A percentile compares a stretch with the other conserved stretches of the same genome.
Evolutionary conservation across 345 rosid species (phyloP).

Genomic region (Citrus reticulata): DNA sequence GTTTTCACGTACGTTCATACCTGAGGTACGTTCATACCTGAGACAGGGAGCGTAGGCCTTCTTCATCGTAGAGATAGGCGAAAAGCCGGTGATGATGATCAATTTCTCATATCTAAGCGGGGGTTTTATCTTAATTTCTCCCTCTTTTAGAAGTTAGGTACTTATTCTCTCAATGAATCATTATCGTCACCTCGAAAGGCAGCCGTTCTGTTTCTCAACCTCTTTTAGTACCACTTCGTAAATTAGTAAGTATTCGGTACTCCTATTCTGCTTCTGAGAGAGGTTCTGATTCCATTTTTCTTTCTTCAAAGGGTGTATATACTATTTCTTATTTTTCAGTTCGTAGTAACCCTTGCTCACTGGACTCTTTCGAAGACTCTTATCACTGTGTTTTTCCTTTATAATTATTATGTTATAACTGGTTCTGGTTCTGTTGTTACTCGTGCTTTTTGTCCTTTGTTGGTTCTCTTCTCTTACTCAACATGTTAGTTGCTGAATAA

Average conservation of each 20-base stretch:
- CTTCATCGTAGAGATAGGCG: too few species aligned
- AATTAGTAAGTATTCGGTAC: background rate
- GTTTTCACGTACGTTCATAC: background rate
- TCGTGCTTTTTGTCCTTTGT: background rate
- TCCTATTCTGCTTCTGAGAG: background rate
- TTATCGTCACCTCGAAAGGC: background rate
- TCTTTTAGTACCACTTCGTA: background rate
- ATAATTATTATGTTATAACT: too few species aligned
- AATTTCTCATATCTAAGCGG: background rate
- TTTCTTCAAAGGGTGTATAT: background rate
- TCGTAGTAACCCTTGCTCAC: background rate
- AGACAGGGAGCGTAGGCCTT: background rate
- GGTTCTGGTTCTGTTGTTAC: background rate
- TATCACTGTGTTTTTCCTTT: background rate
- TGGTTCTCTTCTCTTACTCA: background rate
- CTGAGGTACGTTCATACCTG: background rate
- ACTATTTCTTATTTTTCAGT: background rate
- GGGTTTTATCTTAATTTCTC: background rate
- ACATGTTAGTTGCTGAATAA: background rate
- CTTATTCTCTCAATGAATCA: background rate
- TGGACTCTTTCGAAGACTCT: background rate
- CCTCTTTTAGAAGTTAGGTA: background rate
- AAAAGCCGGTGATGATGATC: background rate
- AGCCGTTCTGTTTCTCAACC: background rate
- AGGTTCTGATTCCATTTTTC: background rate